Conservation (phyloP, 306 rosid genomes). For the Vachellia collinsii region DNA sequence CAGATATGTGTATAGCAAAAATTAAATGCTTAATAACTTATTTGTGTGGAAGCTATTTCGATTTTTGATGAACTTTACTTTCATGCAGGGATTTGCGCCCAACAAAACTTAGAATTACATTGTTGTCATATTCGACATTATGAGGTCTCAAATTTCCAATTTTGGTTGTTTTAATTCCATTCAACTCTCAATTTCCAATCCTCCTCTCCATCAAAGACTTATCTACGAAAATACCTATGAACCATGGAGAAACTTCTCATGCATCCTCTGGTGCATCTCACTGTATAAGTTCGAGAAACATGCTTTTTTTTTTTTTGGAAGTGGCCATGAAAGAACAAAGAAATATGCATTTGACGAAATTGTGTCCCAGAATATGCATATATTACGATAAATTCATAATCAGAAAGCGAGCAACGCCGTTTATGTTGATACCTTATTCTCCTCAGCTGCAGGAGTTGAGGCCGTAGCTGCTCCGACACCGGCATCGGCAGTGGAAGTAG, state of each 20-base stretch:
- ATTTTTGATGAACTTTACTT: neutral
- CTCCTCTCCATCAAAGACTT: neutral
- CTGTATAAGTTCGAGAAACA: neutral
- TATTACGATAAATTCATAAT: neutral
- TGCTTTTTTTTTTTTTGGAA: neutral
- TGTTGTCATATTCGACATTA: no score
- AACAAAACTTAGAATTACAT: no score
- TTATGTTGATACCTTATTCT: slow-evolving; percentile 58
- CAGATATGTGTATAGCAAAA: neutral
- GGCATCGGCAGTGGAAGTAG: slow-evolving; percentile 41
- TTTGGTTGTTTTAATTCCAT: no score
- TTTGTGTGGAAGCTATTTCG: neutral
- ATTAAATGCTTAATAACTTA: no score
- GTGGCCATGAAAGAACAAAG: neutral
- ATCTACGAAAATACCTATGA: neutral
- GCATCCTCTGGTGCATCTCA: no score
- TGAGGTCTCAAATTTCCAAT: no score
- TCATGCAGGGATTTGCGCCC: no score
- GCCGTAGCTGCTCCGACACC: slow-evolving; percentile 43
- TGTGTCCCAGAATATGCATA: neutral
- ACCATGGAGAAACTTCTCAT: no score
- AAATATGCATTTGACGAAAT: neutral
- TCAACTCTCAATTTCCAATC: no score
- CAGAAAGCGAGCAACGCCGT: neutral
- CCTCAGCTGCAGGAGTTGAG: slow-evolving; percentile 59